Percentiles rank a stretch among this genome's conserved stretches.
Conservation (phyloP, 768 basidiomycete genomes). For the Russula ochroleuca region DNA sequence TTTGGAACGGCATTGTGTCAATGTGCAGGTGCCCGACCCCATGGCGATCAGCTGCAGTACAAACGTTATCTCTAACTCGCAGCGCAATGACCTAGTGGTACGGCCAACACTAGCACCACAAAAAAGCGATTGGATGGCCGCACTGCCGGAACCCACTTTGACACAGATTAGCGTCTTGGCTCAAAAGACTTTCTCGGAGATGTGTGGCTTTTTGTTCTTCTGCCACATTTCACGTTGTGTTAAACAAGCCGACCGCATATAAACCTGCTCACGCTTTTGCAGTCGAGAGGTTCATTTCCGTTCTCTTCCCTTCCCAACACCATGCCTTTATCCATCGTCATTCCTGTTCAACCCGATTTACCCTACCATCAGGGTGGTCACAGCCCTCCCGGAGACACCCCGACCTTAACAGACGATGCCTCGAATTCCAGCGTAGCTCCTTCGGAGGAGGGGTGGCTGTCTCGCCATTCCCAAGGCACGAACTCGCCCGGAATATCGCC, state of each 20-base stretch:
- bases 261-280: not conserved
- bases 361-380: not conserved
- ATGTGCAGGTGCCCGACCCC: not conserved
- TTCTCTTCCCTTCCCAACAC: not conserved
- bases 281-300: not conserved
- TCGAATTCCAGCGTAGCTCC: not conserved
- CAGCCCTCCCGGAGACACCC: not conserved
- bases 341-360: not conserved
- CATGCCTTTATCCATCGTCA: constrained; percentile 15
- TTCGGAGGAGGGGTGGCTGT: not conserved
- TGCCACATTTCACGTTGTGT: constrained; percentile 8
- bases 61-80: not conserved
- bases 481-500: constrained; percentile 9
- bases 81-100: not conserved
- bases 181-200: not conserved
- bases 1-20: not conserved
- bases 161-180: not conserved
- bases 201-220: constrained; percentile 6
- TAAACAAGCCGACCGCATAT: constrained; percentile 4
- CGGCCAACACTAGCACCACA: not conserved
- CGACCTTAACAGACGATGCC: not conserved
- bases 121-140: not conserved
- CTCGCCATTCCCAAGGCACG: not conserved
- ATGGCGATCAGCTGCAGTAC: not conserved
- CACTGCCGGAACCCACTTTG: not conserved